Conservation (phyloP, 73 alveolate genomes). For the Tetrahymena borealis region DNA sequence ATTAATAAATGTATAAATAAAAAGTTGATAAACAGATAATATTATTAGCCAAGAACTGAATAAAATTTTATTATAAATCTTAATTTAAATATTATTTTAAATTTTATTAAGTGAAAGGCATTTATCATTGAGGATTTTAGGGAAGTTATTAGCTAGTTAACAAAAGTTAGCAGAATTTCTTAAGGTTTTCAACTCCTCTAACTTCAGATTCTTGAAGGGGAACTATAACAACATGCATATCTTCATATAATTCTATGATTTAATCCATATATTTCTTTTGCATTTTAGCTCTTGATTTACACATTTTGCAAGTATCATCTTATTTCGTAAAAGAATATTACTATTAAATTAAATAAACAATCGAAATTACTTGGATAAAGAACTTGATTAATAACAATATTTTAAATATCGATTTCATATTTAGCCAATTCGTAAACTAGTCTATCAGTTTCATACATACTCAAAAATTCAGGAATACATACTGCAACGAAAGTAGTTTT, state of each 20-base stretch:
- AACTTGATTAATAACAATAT: conserved; percentile 96
- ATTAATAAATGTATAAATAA: too few species aligned
- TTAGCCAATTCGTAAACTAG: conserved; percentile 92
- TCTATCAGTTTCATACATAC: conserved; percentile 98
- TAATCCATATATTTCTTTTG: conserved; percentile 91
- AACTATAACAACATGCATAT: conserved; percentile 79
- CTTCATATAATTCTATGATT: conserved; percentile 89
- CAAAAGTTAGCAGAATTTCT: conserved; percentile 53
- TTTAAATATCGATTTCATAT: conserved; percentile 89
- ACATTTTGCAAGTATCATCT: conserved; percentile 89
- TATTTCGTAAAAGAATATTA: neutral
- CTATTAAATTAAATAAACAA: neutral
- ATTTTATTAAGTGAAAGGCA: neutral
- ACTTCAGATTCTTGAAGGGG: conserved; percentile 96
- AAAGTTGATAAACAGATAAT: too few species aligned
- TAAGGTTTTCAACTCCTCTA: conserved; percentile 85
- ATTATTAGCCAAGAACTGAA: too few species aligned
- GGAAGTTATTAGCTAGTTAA: conserved; percentile 26
- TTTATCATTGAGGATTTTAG: neutral
- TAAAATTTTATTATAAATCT: too few species aligned
- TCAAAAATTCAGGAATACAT: conserved; percentile 97
- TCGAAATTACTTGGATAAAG: conserved; percentile 71
- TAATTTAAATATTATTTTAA: too few species aligned
- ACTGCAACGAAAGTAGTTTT: conserved; percentile 96
- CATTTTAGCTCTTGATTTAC: conserved; percentile 93